phyloP scores from a whole-genome alignment of 495 filamentous ascomycete genomes.

The Penicillium alfredii region DNA sequence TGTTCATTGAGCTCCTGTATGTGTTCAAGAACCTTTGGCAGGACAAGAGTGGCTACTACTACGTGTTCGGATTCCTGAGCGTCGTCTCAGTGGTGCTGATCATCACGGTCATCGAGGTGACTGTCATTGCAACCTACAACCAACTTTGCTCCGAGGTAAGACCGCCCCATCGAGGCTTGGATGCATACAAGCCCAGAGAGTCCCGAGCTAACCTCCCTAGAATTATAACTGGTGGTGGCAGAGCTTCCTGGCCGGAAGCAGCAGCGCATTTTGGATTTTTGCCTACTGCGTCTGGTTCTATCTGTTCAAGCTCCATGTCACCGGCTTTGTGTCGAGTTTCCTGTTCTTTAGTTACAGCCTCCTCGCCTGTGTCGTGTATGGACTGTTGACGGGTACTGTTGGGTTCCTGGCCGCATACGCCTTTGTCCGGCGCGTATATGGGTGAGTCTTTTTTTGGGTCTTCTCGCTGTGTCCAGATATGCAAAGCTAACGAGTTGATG shows the following conservation, averaged over 20 bases:
- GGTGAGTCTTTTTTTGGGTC: slow-evolving; percentile 56
- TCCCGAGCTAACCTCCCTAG: slow-evolving; percentile 34
- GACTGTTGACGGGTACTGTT: slow-evolving; percentile 76
- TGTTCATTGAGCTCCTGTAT: slow-evolving; percentile 91
- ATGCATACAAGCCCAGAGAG: neutral
- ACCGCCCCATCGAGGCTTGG: neutral
- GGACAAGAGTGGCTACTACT: slow-evolving; percentile 92
- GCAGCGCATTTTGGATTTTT: slow-evolving; percentile 80
- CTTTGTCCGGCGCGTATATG: slow-evolving; percentile 86
- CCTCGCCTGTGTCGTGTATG: slow-evolving; percentile 80
- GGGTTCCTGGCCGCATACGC: slow-evolving; percentile 84
- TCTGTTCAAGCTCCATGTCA: slow-evolving; percentile 72
- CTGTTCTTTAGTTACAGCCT: slow-evolving; percentile 84
- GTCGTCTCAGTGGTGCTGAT: slow-evolving; percentile 70
- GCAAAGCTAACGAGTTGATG: too few relatives aligned
- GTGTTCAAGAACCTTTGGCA: slow-evolving; percentile 90
- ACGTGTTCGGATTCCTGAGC: slow-evolving; percentile 86
- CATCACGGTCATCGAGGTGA: slow-evolving; percentile 80
- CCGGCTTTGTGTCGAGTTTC: slow-evolving; percentile 71
- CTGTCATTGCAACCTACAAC: slow-evolving; percentile 81
- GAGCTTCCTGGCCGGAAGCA: slow-evolving; percentile 77
- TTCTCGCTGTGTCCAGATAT: too few relatives aligned
- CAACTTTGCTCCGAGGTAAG: slow-evolving; percentile 72
- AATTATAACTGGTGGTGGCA: slow-evolving; percentile 98
- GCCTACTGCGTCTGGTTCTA: slow-evolving; percentile 86